A percentile compares a stretch with the other conserved stretches of the same genome.
Evolutionary conservation across 2,329 filamentous ascomycete species (phyloP).

Genomic region (Ophiostoma novo-ulmi): DNA sequence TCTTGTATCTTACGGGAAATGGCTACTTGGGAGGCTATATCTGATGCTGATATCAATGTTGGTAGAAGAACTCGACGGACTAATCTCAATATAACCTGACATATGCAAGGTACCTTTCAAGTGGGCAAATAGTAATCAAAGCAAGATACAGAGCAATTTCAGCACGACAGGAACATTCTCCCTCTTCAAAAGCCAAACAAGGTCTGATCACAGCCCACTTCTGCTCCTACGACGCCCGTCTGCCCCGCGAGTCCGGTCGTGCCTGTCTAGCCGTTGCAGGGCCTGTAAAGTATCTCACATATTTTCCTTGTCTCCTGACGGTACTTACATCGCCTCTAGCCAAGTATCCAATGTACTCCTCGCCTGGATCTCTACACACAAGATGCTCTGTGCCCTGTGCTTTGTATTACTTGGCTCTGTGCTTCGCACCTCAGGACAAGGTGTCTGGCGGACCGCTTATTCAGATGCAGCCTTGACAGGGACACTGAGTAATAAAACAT

Average conservation of each 20-base stretch:
- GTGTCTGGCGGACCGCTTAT: background rate
- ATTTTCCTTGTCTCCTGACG: background rate
- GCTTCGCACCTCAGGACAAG: background rate
- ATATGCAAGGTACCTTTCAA: background rate
- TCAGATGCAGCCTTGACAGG: background rate
- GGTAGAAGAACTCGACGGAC: background rate
- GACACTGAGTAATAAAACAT: background rate
- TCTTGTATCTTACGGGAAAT: background rate
- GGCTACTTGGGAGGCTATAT: background rate
- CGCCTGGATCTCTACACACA: background rate
- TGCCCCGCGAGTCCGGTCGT: background rate
- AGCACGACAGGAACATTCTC: background rate
- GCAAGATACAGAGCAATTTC: background rate
- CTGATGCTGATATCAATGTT: background rate
- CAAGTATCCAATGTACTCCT: background rate
- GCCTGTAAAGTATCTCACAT: background rate
- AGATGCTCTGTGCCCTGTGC: background rate
- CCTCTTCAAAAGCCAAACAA: background rate
- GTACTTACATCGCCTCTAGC: background rate
- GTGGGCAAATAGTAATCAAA: background rate
- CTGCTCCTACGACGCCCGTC: background rate
- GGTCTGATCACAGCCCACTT: conserved; percentile 7
- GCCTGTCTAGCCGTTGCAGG: conserved; percentile 5
- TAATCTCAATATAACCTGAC: background rate
- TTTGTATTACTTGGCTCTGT: background rate